phyloP scores from a whole-genome alignment of 116 monocot species.

The Papilionanthe hybrid region DNA sequence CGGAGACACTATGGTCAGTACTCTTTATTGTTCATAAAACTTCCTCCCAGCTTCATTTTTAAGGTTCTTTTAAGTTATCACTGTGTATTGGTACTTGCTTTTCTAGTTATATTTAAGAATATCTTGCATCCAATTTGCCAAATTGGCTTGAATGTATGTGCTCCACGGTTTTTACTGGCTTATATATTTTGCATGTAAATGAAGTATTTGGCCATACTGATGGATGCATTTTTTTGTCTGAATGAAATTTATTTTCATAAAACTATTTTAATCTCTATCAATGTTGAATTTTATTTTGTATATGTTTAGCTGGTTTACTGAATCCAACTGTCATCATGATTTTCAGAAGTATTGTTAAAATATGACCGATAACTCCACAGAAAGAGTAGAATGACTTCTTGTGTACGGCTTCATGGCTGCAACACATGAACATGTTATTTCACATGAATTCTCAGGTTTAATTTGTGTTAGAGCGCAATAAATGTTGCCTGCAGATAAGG shows the following conservation, averaged over 20 bases:
- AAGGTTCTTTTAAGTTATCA: neutral
- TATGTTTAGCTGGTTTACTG: neutral
- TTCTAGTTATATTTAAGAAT: neutral
- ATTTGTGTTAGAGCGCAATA: too few relatives aligned
- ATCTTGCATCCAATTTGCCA: neutral
- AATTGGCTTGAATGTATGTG: neutral
- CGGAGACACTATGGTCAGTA: slow-evolving; percentile 95
- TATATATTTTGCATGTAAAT: neutral
- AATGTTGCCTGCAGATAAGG: too few relatives aligned
- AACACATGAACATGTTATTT: neutral
- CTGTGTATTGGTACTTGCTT: neutral
- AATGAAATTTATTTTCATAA: neutral
- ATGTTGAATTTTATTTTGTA: neutral
- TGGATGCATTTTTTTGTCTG: neutral
- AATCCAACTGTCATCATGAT: neutral
- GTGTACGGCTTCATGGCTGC: neutral
- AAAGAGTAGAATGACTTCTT: neutral
- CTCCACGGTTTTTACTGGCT: neutral
- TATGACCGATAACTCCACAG: neutral
- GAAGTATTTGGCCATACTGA: neutral
- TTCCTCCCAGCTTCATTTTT: neutral
- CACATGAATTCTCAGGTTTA: neutral
- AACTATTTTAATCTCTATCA: neutral
- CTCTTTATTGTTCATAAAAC: neutral
- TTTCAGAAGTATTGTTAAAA: neutral